Percentiles rank a stretch among this genome's conserved stretches.
Evolutionary conservation across 2,329 filamentous ascomycete genomes (phyloP).

Genomic region (Fusarium drepaniforme): DNA sequence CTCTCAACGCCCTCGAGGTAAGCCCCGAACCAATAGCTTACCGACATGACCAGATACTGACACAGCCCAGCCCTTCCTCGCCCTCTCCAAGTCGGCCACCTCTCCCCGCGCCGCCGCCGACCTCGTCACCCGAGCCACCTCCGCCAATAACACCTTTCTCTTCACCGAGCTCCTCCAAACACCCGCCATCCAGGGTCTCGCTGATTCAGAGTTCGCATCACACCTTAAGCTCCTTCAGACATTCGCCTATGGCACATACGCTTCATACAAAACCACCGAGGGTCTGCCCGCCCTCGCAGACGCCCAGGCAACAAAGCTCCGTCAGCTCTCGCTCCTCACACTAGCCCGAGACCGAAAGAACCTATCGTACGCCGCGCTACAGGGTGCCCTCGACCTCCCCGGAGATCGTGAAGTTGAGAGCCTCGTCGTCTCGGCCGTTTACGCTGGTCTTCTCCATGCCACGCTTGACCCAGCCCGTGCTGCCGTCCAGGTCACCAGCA

Average conservation of each 20-base stretch:
- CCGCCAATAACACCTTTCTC: conserved; percentile 89
- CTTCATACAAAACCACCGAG: conserved; percentile 69
- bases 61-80: conserved; percentile 83
- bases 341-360: conserved; percentile 76
- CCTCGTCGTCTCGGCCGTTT: conserved; percentile 88
- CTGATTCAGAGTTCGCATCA: conserved; percentile 68
- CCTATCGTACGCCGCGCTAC: conserved; percentile 81
- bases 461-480: conserved; percentile 85
- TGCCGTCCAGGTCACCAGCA: conserved; percentile 80
- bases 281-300: conserved; percentile 78
- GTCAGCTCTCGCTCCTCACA: conserved; percentile 88
- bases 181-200: conserved; percentile 81
- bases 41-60: background rate
- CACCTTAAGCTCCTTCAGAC: conserved; percentile 83
- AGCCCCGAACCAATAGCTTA: background rate
- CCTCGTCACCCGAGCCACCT: conserved; percentile 88
- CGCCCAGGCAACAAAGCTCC: conserved; percentile 85
- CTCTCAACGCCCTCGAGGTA: conserved; percentile 74
- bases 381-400: conserved; percentile 73
- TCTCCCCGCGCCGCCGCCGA: conserved; percentile 88
- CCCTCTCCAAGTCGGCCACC: conserved; percentile 86
- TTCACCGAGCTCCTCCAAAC: conserved; percentile 93
- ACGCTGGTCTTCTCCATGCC: conserved; percentile 83
- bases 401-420: conserved; percentile 81
- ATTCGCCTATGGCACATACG: conserved; percentile 93